A percentile compares a stretch with the other conserved stretches of the same genome.
These are phyloP conservation scores for Ustilago bromivora DNA, from an alignment of 1,284 basidiomycete species.

Conservation along the genomic window DNA sequence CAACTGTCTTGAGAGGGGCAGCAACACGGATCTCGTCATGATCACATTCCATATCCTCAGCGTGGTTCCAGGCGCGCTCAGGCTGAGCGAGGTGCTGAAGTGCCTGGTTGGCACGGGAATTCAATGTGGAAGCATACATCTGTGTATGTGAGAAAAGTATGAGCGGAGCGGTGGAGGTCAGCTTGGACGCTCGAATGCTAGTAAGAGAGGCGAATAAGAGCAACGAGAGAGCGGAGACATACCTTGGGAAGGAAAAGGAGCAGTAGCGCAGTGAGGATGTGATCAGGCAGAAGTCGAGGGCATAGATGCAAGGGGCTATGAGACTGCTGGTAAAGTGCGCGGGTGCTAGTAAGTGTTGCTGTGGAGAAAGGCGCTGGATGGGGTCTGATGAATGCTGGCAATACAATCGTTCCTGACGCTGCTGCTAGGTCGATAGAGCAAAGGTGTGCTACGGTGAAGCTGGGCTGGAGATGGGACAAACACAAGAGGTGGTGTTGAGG, in stretches of 20 bases:
- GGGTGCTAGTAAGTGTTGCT: neutral
- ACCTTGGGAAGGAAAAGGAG: constrained; percentile 18
- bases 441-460: neutral
- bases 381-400: constrained; percentile 1
- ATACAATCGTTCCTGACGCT: constrained; percentile 29
- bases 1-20: constrained; percentile 14
- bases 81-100: constrained; percentile 26
- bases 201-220: neutral
- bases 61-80: constrained; percentile 33
- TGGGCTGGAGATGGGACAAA: neutral
- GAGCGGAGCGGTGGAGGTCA: constrained; percentile 4
- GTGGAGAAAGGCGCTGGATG: neutral
- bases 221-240: neutral
- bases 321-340: neutral
- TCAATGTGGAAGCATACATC: constrained; percentile 38
- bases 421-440: constrained; percentile 6
- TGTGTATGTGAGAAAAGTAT: neutral
- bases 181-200: neutral
- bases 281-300: constrained; percentile 8
- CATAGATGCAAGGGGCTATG: constrained; percentile 16
- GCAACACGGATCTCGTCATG: constrained; percentile 25
- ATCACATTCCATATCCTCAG: constrained; percentile 53
- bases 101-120: constrained; percentile 14
- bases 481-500: neutral
- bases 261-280: constrained; percentile 8